Evolutionary conservation across 2,329 filamentous ascomycete species (phyloP).

Genomic region (Hypoxylon sp.): DNA sequence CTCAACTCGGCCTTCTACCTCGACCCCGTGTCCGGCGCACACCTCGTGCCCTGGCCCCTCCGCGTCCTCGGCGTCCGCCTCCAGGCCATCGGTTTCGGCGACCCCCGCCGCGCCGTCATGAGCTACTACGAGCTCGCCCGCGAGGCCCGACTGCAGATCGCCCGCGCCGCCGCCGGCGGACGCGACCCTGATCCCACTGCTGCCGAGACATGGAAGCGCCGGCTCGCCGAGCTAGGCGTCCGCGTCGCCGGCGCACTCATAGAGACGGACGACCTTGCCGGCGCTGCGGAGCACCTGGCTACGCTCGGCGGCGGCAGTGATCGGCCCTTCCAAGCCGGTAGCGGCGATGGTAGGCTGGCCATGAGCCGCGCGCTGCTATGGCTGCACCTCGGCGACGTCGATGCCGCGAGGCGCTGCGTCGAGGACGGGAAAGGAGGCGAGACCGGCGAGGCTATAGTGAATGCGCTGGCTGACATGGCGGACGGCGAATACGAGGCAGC

Average conservation of each 20-base stretch:
- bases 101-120: slow-evolving; percentile 84
- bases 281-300: slow-evolving; percentile 76
- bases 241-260: slow-evolving; percentile 72
- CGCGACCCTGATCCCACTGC: slow-evolving; percentile 62
- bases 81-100: slow-evolving; percentile 85
- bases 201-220: slow-evolving; percentile 70
- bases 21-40: slow-evolving; percentile 61
- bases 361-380: slow-evolving; percentile 71
- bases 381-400: slow-evolving; percentile 79
- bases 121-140: slow-evolving; percentile 87
- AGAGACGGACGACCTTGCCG: slow-evolving; percentile 87
- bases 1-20: slow-evolving; percentile 65
- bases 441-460: slow-evolving; percentile 59
- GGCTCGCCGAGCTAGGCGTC: slow-evolving; percentile 79
- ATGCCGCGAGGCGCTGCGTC: slow-evolving; percentile 68
- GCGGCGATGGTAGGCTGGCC: slow-evolving; percentile 51
- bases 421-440: slow-evolving; percentile 48
- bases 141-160: slow-evolving; percentile 72
- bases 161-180: slow-evolving; percentile 53
- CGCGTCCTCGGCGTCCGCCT: slow-evolving; percentile 83
- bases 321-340: slow-evolving; percentile 44
- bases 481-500: slow-evolving; percentile 76
- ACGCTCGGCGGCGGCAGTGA: slow-evolving; percentile 57
- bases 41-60: slow-evolving; percentile 87
- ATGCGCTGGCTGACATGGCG: slow-evolving; percentile 78